These are phyloP conservation scores for Hawksworthiomyces lignivorus DNA, from an alignment of 2,329 filamentous ascomycete genomes.

Conservation along the genomic window DNA sequence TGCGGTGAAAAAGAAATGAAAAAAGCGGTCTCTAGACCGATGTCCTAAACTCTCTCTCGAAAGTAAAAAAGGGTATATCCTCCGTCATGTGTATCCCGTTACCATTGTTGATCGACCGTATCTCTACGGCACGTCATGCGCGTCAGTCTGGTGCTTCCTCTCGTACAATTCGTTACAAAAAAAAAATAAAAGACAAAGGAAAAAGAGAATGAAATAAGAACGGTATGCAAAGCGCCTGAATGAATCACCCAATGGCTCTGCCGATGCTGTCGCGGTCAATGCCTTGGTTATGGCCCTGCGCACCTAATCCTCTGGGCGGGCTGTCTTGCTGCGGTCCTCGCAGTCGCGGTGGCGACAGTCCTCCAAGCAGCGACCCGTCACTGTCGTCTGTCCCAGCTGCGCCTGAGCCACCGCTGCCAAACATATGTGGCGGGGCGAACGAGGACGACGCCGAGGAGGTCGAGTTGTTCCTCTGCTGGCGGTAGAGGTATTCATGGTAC, in stretches of 20 bases:
- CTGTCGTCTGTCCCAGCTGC: conserved; percentile 18
- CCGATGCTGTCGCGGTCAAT: conserved; percentile 1
- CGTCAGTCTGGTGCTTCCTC: no score
- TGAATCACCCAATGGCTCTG: conserved; percentile 3
- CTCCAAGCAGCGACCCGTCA: conserved; percentile 37
- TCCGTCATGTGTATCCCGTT: no score
- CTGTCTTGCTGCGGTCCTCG: not conserved
- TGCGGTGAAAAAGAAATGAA: no score
- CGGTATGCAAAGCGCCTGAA: not conserved
- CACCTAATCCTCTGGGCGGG: not conserved
- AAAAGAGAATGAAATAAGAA: not conserved
- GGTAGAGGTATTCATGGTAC: conserved; percentile 5
- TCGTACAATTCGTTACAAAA: no score
- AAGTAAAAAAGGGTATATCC: no score
- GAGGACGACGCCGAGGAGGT: not conserved
- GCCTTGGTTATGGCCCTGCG: conserved; percentile 2
- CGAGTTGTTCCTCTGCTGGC: not conserved
- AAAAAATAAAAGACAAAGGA: not conserved
- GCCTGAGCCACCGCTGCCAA: not conserved
- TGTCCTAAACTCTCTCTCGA: no score
- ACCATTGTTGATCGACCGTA: no score
- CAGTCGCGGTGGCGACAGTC: conserved; percentile 41
- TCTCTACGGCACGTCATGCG: no score
- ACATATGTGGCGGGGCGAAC: not conserved
- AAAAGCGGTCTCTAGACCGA: no score